Evolutionary conservation across 2,329 filamentous ascomycete species (phyloP).

Genomic region (Alternaria sp.): DNA sequence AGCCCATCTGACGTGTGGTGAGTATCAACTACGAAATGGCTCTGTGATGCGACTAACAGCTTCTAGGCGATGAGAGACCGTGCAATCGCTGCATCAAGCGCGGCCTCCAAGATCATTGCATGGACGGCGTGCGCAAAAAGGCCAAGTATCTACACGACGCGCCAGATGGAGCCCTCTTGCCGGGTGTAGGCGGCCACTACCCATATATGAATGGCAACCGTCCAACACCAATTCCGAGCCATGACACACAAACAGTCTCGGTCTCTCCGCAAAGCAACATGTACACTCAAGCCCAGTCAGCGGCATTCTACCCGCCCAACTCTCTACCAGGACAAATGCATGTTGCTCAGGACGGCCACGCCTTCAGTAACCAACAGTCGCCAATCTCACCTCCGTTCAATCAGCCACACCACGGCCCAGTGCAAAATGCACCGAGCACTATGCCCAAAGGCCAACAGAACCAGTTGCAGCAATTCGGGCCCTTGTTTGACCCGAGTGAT

Average conservation of each 20-base stretch:
- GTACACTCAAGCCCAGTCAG: constrained; percentile 53
- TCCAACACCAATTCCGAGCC: constrained; percentile 47
- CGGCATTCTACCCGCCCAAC: constrained; percentile 54
- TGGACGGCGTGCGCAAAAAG: constrained; percentile 97
- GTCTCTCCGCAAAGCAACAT: constrained; percentile 53
- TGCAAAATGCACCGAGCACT: constrained; percentile 60
- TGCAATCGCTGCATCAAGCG: constrained; percentile 95
- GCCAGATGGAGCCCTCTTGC: constrained; percentile 84
- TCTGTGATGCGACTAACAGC: constrained; percentile 8
- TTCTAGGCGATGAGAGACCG: constrained; percentile 87
- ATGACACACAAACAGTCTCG: constrained; percentile 36
- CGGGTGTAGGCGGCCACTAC: constrained; percentile 80
- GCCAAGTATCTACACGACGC: constrained; percentile 99
- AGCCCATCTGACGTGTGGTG: constrained; percentile 98
- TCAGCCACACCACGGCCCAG: constrained; percentile 58
- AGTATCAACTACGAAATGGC: constrained; percentile 55
- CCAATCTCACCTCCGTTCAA: constrained; percentile 78
- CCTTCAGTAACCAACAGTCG: constrained; percentile 72
- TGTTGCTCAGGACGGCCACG: constrained; percentile 56
- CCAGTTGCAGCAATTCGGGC: constrained; percentile 58
- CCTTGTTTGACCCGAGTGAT: constrained; percentile 88
- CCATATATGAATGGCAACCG: constrained; percentile 61
- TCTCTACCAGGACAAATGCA: constrained; percentile 53
- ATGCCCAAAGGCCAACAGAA: constrained; percentile 51
- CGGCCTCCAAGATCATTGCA: constrained; percentile 86